Evolutionary conservation across 306 rosid genomes (phyloP).

Genomic region (Macrotyloma uniflorum): DNA sequence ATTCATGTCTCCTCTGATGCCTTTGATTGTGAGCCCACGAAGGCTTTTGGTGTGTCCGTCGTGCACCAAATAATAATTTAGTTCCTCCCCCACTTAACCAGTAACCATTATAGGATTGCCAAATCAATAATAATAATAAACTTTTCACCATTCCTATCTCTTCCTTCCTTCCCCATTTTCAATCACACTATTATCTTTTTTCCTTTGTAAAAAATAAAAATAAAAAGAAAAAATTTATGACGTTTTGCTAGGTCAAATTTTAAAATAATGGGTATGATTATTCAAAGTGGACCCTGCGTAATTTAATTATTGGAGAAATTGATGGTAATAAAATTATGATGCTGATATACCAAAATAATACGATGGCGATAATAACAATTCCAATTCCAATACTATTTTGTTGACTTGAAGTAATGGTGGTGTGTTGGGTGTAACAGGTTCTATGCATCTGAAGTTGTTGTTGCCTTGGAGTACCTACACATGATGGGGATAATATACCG

Average conservation of each 20-base stretch:
- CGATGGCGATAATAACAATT: not conserved
- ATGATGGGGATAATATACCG: constrained; percentile 66
- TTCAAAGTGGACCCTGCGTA: constrained; percentile 16
- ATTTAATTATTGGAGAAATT: constrained; percentile 20
- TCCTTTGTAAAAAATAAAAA: not conserved
- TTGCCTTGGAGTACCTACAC: constrained; percentile 61
- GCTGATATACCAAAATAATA: constrained; percentile 6
- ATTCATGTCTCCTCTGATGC: constrained; percentile 23
- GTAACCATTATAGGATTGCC: not conserved
- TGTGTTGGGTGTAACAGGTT: constrained; percentile 37
- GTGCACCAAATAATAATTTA: constrained; percentile 36
- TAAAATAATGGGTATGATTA: not conserved
- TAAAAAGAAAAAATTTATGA: not conserved
- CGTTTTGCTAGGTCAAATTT: not conserved
- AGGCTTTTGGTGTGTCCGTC: constrained; percentile 42
- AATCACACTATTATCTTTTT: not conserved
- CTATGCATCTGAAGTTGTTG: constrained; percentile 57
- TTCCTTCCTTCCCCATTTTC: not conserved
- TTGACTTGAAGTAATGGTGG: not conserved
- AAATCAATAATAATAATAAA: not conserved
- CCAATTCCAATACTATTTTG: not conserved
- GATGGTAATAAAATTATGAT: constrained; percentile 2
- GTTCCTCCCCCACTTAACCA: constrained; percentile 25
- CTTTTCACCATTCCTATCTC: not conserved
- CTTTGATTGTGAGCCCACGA: constrained; percentile 40